These are phyloP conservation scores for Lasiosphaeria miniovina DNA, from an alignment of 495 filamentous ascomycete species.

Conservation along the genomic window DNA sequence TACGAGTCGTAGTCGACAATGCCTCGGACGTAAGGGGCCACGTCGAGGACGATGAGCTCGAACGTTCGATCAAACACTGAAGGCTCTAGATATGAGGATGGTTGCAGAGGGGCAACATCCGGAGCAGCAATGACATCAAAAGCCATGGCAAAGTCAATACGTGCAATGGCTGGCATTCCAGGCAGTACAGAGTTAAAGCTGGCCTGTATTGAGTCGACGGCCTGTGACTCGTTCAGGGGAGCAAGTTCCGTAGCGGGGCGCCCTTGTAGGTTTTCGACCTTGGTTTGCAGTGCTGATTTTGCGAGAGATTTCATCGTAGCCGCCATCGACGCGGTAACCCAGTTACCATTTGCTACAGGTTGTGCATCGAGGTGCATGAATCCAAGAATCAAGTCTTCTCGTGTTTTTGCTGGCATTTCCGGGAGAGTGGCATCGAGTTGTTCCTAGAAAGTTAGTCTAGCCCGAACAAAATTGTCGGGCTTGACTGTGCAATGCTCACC, in stretches of 20 bases:
- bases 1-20: conserved; percentile 74
- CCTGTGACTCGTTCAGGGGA: conserved; percentile 29
- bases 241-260: conserved; percentile 5
- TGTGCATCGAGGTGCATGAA: conserved; percentile 57
- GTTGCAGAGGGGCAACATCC: conserved; percentile 32
- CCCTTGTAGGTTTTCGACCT: conserved; percentile 4
- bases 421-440: conserved; percentile 61
- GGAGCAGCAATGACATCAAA: conserved; percentile 57
- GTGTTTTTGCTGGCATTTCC: conserved; percentile 54
- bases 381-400: conserved; percentile 63
- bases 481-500: conserved; percentile 29
- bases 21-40: conserved; percentile 78
- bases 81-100: conserved; percentile 42
- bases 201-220: conserved; percentile 26
- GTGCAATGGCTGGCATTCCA: conserved; percentile 25
- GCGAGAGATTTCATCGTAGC: conserved; percentile 35
- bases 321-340: conserved; percentile 22
- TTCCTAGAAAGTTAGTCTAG: conserved; percentile 31
- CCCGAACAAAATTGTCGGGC: not conserved
- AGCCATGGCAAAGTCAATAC: conserved; percentile 46
- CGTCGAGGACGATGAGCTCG: conserved; percentile 62
- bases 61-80: conserved; percentile 72
- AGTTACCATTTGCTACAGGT: conserved; percentile 24
- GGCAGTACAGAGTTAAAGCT: conserved; percentile 24
- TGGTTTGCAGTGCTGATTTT: conserved; percentile 28